phyloP scores from a whole-genome alignment of 2,329 filamentous ascomycete species.

The Paecilomyces sp. region DNA sequence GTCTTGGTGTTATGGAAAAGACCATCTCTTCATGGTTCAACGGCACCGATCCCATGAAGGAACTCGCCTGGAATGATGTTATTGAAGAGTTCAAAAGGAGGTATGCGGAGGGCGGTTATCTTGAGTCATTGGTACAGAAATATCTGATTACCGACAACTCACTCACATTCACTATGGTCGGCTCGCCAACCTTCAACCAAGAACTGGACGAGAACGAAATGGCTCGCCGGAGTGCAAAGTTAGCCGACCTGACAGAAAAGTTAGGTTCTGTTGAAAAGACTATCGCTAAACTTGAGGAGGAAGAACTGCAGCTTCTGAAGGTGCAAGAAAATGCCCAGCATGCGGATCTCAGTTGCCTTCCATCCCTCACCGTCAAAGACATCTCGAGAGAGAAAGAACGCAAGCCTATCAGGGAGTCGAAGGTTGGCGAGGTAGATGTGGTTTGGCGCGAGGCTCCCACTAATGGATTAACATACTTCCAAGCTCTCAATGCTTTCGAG shows the following conservation, averaged over 20 bases:
- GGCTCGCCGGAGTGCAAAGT: slow-evolving; percentile 64
- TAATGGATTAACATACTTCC: slow-evolving; percentile 94
- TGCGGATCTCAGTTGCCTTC: slow-evolving; percentile 79
- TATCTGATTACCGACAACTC: slow-evolving; percentile 84
- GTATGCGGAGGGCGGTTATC: slow-evolving; percentile 68
- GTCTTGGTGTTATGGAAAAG: slow-evolving; percentile 81
- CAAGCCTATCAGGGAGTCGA: slow-evolving; percentile 56
- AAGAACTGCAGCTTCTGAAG: slow-evolving; percentile 70
- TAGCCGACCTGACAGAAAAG: slow-evolving; percentile 59
- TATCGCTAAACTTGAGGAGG: slow-evolving; percentile 62
- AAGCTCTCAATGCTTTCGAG: slow-evolving; percentile 73
- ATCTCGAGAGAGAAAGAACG: slow-evolving; percentile 74
- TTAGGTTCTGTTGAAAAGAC: slow-evolving; percentile 67
- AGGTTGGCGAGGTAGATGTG: slow-evolving; percentile 58
- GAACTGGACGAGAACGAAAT: slow-evolving; percentile 72
- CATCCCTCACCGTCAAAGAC: slow-evolving; percentile 80
- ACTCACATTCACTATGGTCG: slow-evolving; percentile 89
- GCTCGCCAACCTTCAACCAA: slow-evolving; percentile 66
- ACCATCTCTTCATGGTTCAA: slow-evolving; percentile 94
- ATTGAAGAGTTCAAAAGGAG: slow-evolving; percentile 73
- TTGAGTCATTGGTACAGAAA: slow-evolving; percentile 79
- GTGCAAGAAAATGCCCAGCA: slow-evolving; percentile 80
- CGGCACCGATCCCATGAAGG: slow-evolving; percentile 84
- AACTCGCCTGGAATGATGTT: slow-evolving; percentile 85
- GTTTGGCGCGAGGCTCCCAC: slow-evolving; percentile 92